Conservation (phyloP, 495 filamentous ascomycete genomes). For the Beverwykella pulmonaria region DNA sequence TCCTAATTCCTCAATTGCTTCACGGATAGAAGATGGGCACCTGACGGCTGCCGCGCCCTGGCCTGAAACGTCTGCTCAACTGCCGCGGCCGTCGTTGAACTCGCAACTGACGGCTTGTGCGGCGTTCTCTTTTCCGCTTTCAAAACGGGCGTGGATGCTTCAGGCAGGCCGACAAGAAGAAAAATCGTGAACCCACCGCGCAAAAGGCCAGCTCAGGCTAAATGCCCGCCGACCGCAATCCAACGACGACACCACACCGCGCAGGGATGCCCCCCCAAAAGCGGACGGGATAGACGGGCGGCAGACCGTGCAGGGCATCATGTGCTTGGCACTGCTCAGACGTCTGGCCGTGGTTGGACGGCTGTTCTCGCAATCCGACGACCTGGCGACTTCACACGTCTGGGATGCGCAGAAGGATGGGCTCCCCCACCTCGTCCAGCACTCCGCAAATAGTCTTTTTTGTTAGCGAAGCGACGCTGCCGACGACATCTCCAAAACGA, state of each 20-base stretch:
- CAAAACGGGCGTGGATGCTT: conserved; percentile 26
- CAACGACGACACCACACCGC: conserved; percentile 19
- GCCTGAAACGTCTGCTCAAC: too few species aligned
- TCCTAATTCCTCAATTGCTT: neutral
- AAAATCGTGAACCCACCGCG: conserved; percentile 2
- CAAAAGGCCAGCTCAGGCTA: conserved; percentile 31
- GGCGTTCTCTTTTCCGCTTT: conserved; percentile 13
- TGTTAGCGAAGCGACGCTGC: neutral
- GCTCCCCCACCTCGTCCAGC: neutral
- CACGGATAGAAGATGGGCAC: neutral
- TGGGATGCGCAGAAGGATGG: neutral
- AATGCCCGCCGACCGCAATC: conserved; percentile 32
- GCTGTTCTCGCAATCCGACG: conserved; percentile 31
- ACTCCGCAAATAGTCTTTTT: neutral
- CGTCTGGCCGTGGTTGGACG: conserved; percentile 25
- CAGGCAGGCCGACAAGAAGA: conserved; percentile 20
- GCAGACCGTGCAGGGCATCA: conserved; percentile 31
- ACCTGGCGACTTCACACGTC: conserved; percentile 9
- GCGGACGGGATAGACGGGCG: conserved; percentile 35
- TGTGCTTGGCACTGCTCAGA: conserved; percentile 13
- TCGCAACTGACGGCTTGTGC: neutral
- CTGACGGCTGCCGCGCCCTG: neutral
- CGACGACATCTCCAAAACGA: neutral
- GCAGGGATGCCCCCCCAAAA: conserved; percentile 25
- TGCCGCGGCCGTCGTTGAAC: conserved; percentile 11